Base-by-base conservation (phyloP, 371 early-diverging fungal genomes). In the Basidiobolus heterosporus region DNA sequence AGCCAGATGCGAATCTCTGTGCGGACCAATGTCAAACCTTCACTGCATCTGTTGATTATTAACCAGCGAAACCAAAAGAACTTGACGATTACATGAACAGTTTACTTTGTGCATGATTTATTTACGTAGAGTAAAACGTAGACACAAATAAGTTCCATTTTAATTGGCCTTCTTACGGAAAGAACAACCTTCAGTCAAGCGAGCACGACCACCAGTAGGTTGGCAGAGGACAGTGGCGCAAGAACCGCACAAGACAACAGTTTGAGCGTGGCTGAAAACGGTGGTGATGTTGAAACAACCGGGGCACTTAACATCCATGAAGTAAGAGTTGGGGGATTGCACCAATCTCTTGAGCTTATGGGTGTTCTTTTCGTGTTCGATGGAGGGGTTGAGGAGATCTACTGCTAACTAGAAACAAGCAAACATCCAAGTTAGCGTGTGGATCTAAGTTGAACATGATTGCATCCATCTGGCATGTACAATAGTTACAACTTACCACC, bases 301-400 rank as follows among this genome's bases (percentile, higher is more conserved):
- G 48, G 85, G 78, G 82, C 99, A 98, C 80, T 96, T 96, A 57
- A 99, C 98, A 64, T 98, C 96, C 97, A 99, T 98, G 76, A 98
- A 98, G 85, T 83, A 98, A 38, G 98, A 96, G 88, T 98, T 96
- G 58, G 97, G 93, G 64, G 83, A 82, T 75, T 93, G 98, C 61
- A 98, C 98, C 53, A 98, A 79, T 69, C 98, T 82, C 88, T 98
- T 98, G 59, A 94, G 84, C 85, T 99, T 98, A 90, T 97, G 93
- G 63, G 75, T 72, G 64, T 85, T 82, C 75, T 79, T 79, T 75
- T 96, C 88, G 67, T 79, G 75, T 65, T 90, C 88, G 65, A 79
- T 75, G 60, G 91, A 78, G 53, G 99, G 99, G 84, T 96, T 95
- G 58, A 96, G 83, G 72, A 98, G 88, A 77, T 98, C 98, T 64